phyloP scores from a whole-genome alignment of 2,329 filamentous ascomycete genomes.

The Stemphylium lycopersici region DNA sequence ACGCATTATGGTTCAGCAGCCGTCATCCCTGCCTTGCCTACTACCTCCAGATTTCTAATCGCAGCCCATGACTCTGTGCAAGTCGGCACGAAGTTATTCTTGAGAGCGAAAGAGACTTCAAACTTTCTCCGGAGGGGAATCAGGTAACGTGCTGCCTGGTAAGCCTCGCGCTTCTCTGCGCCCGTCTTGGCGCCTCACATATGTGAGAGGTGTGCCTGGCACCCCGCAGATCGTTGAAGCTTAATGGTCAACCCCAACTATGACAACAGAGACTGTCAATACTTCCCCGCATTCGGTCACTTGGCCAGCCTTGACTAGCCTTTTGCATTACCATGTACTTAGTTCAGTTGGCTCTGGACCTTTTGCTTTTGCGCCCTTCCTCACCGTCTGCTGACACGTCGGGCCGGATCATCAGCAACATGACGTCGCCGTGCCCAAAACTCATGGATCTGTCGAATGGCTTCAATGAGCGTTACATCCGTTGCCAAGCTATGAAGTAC shows the following conservation, averaged over 20 bases:
- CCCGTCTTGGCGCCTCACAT: conserved; percentile 1
- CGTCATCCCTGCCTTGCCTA: not conserved
- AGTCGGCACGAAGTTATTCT: not conserved
- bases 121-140: too few relatives aligned
- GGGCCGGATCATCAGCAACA: conserved; percentile 9
- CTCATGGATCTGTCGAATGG: conserved; percentile 17
- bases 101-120: too few relatives aligned
- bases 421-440: conserved; percentile 28
- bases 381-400: conserved; percentile 12
- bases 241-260: conserved; percentile 4
- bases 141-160: not conserved
- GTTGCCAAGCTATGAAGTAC: conserved; percentile 16
- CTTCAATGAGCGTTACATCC: conserved; percentile 35
- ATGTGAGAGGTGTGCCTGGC: not conserved
- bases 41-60: not conserved
- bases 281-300: conserved; percentile 4
- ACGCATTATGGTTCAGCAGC: not conserved
- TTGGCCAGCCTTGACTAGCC: conserved; percentile 12
- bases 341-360: not conserved
- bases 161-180: not conserved
- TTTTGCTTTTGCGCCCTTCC: conserved; percentile 16
- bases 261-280: not conserved
- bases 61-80: not conserved
- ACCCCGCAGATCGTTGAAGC: conserved; percentile 16
- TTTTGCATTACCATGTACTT: not conserved